A percentile compares a stretch with the other conserved stretches of the same genome.
phyloP scores from a whole-genome alignment of 2,329 filamentous ascomycete species.

The Aureobasidium sp. region DNA sequence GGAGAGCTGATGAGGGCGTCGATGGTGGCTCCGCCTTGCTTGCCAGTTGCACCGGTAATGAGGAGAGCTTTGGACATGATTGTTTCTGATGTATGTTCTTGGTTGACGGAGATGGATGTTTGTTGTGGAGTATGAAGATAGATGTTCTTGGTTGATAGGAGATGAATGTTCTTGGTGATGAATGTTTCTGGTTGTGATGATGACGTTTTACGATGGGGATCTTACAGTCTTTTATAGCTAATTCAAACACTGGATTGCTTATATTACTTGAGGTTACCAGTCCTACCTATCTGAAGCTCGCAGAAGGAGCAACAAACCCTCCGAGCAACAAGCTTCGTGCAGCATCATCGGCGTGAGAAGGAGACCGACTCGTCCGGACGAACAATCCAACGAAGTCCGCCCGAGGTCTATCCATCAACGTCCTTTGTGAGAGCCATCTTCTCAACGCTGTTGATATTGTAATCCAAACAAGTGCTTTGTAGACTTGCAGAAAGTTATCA shows the following conservation, averaged over 20 bases:
- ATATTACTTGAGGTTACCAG: background rate
- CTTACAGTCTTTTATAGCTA: background rate
- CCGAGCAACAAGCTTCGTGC: background rate
- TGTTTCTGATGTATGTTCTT: background rate
- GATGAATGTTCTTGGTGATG: background rate
- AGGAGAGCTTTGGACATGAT: constrained; percentile 26
- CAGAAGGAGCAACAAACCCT: background rate
- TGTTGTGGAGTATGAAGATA: background rate
- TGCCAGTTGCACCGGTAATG: constrained; percentile 39
- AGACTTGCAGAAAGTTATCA: background rate
- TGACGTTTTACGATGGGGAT: background rate
- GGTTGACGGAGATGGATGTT: background rate
- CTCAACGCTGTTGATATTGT: background rate
- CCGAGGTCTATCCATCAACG: background rate
- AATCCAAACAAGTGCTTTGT: background rate
- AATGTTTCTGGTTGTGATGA: background rate
- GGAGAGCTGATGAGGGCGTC: constrained; percentile 32
- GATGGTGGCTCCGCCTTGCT: constrained; percentile 40
- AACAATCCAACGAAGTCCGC: background rate
- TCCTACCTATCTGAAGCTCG: background rate
- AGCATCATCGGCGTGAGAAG: background rate
- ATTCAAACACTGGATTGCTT: background rate
- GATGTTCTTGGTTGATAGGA: background rate
- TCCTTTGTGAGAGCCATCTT: background rate
- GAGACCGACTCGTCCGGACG: background rate